A percentile compares a stretch with the other conserved stretches of the same genome.
Conservation (phyloP, 2,329 filamentous ascomycete species). For the Nigrospora sphaerica region DNA sequence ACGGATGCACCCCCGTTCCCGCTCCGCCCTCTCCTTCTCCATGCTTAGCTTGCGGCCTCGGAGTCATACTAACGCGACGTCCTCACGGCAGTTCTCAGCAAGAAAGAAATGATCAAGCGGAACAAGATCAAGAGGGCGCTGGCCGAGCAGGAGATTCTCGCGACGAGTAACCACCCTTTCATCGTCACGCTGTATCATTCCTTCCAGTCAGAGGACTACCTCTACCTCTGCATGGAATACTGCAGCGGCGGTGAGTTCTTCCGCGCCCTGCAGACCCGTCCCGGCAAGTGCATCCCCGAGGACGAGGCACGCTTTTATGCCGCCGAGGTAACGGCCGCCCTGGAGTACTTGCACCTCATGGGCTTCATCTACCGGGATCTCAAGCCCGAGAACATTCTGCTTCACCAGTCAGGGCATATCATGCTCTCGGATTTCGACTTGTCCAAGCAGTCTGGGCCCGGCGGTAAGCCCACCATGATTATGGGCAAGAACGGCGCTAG, state of each 20-base stretch:
- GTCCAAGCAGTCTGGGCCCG: conserved; percentile 93
- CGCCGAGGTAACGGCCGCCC: conserved; percentile 89
- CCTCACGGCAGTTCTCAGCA: conserved; percentile 70
- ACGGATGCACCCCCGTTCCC: conserved; percentile 14
- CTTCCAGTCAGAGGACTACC: conserved; percentile 96
- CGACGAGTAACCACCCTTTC: conserved; percentile 97
- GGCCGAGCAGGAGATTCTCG: conserved; percentile 95
- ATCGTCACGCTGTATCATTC: conserved; percentile 98
- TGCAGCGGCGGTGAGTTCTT: conserved; percentile 99
- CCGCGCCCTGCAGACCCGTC: conserved; percentile 87
- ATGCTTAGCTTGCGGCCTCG: too few species aligned
- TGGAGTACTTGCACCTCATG: conserved; percentile 98
- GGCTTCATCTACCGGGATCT: conserved; percentile 98
- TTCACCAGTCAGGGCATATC: conserved; percentile 98
- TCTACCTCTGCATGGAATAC: conserved; percentile 99
- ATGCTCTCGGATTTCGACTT: conserved; percentile 99
- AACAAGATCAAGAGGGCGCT: conserved; percentile 99
- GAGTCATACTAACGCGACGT: too few species aligned
- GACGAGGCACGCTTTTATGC: conserved; percentile 97
- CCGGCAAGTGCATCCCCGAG: conserved; percentile 94
- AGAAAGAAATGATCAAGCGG: conserved; percentile 99
- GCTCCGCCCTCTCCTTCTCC: neutral
- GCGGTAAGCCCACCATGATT: conserved; percentile 97
- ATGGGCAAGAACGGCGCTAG: conserved; percentile 83
- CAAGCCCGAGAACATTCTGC: conserved; percentile 96